Evolutionary conservation across 148 eudicot species (phyloP).

Genomic region (Bassia scoparia): DNA sequence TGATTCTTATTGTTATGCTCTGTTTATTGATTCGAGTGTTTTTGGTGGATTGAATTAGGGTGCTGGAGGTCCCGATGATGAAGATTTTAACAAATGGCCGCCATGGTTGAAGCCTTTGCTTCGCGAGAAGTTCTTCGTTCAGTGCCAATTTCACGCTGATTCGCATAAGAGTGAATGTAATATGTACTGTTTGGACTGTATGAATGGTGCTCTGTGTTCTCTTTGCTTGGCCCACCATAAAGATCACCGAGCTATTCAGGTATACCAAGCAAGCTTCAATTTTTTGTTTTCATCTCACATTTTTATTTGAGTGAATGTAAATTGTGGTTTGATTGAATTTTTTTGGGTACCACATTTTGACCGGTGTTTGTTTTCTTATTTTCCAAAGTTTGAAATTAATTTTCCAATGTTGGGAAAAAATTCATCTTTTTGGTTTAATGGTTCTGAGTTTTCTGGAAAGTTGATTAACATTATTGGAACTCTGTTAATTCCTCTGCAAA

Average conservation of each 20-base stretch:
- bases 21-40: background rate
- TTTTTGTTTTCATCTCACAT: background rate
- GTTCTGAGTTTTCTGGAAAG: background rate
- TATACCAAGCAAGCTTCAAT: slow-evolving; percentile 4
- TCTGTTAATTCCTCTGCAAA: slow-evolving; percentile 8
- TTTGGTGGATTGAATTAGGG: slow-evolving; percentile 31
- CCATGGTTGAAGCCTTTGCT: slow-evolving; percentile 73
- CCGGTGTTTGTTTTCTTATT: background rate
- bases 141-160: slow-evolving; percentile 66
- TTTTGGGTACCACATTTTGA: background rate
- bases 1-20: background rate
- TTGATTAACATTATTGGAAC: background rate
- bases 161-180: slow-evolving; percentile 91
- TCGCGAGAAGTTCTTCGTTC: slow-evolving; percentile 60
- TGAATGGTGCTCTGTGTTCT: slow-evolving; percentile 71
- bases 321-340: too few species aligned
- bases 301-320: too few species aligned
- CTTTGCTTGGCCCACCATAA: slow-evolving; percentile 62
- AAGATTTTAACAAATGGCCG: slow-evolving; percentile 74
- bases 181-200: slow-evolving; percentile 87
- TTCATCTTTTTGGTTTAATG: background rate
- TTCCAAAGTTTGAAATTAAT: background rate
- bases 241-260: slow-evolving; percentile 83
- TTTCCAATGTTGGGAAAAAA: background rate
- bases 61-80: slow-evolving; percentile 63